Evolutionary conservation across 805 yeast genomes (phyloP).

Genomic region (Ogataea trehalophila): DNA sequence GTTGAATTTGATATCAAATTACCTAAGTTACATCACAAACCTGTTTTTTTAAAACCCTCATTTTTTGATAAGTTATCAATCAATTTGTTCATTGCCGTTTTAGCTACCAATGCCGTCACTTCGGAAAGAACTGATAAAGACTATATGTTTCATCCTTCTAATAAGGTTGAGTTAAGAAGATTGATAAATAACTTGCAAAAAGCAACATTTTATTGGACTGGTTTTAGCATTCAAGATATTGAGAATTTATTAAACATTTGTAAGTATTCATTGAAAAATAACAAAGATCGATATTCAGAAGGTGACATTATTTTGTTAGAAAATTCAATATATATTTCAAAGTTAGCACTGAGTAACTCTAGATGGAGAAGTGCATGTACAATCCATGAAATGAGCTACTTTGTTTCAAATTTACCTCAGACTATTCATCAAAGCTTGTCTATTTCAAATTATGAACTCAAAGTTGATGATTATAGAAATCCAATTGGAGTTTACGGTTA

Average conservation of each 20-base stretch:
- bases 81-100: constrained; percentile 59
- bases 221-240: constrained; percentile 56
- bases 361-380: constrained; percentile 56
- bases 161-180: constrained; percentile 48
- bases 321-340: constrained; percentile 42
- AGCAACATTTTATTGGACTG: constrained; percentile 74
- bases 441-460: constrained; percentile 34
- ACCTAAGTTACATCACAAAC: constrained; percentile 55
- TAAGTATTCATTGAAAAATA: constrained; percentile 35
- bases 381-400: constrained; percentile 64
- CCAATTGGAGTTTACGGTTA: constrained; percentile 54
- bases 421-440: constrained; percentile 38
- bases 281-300: constrained; percentile 28
- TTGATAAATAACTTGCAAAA: constrained; percentile 58
- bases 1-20: constrained; percentile 50
- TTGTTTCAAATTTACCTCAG: constrained; percentile 40
- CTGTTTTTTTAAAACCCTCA: constrained; percentile 57
- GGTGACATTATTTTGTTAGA: constrained; percentile 39
- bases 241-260: constrained; percentile 48
- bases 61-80: constrained; percentile 56
- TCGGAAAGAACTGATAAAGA: constrained; percentile 64
- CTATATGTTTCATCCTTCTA: constrained; percentile 65
- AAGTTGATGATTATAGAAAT: constrained; percentile 43
- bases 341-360: constrained; percentile 44
- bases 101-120: constrained; percentile 70